phyloP scores from a whole-genome alignment of 768 basidiomycete genomes.

The Xerocomellus dryophilus region DNA sequence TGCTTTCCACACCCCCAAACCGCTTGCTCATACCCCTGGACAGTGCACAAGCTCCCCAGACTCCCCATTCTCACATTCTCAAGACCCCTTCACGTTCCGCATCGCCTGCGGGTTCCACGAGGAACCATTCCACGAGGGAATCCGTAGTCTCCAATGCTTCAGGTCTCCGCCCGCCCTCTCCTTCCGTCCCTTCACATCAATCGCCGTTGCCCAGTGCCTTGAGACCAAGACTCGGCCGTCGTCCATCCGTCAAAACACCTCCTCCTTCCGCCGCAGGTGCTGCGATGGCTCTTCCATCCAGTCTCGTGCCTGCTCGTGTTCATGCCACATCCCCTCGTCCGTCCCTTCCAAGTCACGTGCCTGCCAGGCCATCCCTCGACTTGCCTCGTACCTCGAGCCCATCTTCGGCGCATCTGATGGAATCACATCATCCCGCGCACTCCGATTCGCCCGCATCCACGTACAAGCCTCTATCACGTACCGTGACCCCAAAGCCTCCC shows the following conservation, averaged over 20 bases:
- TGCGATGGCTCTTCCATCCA: conserved; percentile 21
- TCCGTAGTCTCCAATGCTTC: conserved; percentile 13
- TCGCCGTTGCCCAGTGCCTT: conserved; percentile 25
- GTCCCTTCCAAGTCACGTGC: conserved; percentile 7
- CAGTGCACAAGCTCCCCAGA: conserved; percentile 23
- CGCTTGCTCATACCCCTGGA: conserved; percentile 11
- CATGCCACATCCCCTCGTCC: conserved; percentile 26
- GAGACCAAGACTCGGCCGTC: conserved; percentile 36
- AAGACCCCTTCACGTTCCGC: conserved; percentile 36
- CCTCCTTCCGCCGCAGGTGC: conserved; percentile 30
- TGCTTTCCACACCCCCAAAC: conserved; percentile 1
- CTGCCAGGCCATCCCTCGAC: conserved; percentile 22
- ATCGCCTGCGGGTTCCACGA: conserved; percentile 38
- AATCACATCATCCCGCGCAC: conserved; percentile 17
- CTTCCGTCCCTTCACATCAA: conserved; percentile 21
- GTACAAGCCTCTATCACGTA: conserved; percentile 29
- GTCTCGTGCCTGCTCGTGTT: conserved; percentile 24
- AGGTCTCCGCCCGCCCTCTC: conserved; percentile 24
- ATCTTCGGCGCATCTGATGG: conserved; percentile 8
- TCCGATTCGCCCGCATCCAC: conserved; percentile 14
- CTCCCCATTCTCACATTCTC: conserved; percentile 26
- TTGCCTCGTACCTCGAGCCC: conserved; percentile 18
- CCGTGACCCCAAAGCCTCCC: conserved; percentile 32
- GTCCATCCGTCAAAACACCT: conserved; percentile 44
- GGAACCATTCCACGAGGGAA: conserved; percentile 24